Base-by-base conservation (phyloP, 169 alveolate species). In the Plasmodium gonderi region DNA sequence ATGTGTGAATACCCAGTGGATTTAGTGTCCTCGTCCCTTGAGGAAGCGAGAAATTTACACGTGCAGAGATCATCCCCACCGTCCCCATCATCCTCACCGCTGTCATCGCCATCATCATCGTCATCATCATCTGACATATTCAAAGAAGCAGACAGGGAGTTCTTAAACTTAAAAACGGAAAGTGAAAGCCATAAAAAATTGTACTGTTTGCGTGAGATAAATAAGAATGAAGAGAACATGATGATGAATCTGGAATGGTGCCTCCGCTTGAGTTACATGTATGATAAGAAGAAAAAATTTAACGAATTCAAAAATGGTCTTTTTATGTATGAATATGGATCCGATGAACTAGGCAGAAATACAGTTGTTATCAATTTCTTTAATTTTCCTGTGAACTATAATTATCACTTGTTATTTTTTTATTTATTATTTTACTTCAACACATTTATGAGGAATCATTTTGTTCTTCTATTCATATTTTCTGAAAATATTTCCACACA, bases 291-390 rank as follows among this genome's bases (percentile, higher is more conserved):
- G 36, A 68, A 69, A 11, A 82, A 82, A 68, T 82, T 47, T 69
- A 7, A 54, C 17, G 92, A 82, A 82, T 49, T 82, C 14, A 75
- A 82, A 68, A 44, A 42, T 31, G 60, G 11, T 12, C 23, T 38
- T 69, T 82, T 82, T 69, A 36, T 82, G 1, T 82, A 82, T 42
- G 92, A 82, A 12, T 82, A 47, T 26, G 92, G 92, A 26, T 33
- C 64, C 9, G 92, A 82, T 36, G 68, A 69, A 45, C 33, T 26
- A 17, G 92, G 92, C 3, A 51, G 92, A 54, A 69, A 69, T 26
- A 68, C 77, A 69, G 26, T 82, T 5, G 49, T 82, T 20, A 54
- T 82, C 6, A 82, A 82, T 49, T 82, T 82, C 42, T 69, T 69
- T 82, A 69, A 69, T 36, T 82, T 82, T 3, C 92, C 92, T 2